These are phyloP conservation scores for Fomitopsis pinicola DNA, from an alignment of 1,284 basidiomycete species.

Conservation along the genomic window DNA sequence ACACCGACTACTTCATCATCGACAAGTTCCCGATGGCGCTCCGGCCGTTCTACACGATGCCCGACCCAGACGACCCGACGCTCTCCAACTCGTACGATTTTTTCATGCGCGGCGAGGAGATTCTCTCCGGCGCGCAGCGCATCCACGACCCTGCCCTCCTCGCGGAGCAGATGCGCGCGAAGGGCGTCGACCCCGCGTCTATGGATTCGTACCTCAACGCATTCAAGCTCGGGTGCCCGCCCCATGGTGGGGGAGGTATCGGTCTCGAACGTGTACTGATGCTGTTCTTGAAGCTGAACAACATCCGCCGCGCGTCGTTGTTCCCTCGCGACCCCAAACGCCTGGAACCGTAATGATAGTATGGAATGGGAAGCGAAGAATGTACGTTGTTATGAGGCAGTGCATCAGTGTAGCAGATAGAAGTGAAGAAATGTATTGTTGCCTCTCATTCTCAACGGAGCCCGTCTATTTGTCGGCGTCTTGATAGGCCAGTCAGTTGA, in stretches of 20 bases:
- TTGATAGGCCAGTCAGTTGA: too few species aligned
- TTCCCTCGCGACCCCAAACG: constrained; percentile 95
- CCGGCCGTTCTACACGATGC: constrained; percentile 99
- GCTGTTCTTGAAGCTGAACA: constrained; percentile 93
- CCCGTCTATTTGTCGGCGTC: too few species aligned
- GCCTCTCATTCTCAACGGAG: not conserved
- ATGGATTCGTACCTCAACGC: constrained; percentile 94
- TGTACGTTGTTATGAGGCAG: not conserved
- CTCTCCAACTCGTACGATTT: constrained; percentile 99
- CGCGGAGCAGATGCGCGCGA: constrained; percentile 78
- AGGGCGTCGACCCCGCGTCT: constrained; percentile 78
- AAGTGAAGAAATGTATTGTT: constrained; percentile 1
- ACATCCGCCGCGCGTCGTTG: constrained; percentile 90
- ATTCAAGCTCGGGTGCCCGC: constrained; percentile 91
- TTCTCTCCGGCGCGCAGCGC: constrained; percentile 95
- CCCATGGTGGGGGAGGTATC: constrained; percentile 83
- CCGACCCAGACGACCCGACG: constrained; percentile 83
- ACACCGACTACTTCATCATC: constrained; percentile 96
- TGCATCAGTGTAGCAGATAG: constrained; percentile 6
- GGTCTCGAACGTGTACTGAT: constrained; percentile 95
- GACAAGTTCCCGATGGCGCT: constrained; percentile 95
- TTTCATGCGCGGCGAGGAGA: constrained; percentile 99
- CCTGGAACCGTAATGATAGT: constrained; percentile 58
- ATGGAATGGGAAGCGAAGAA: constrained; percentile 22
- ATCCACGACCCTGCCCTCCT: constrained; percentile 89